Evolutionary conservation across 140 eudicot genomes (phyloP), one percentile per base, ranked within the genome.

Genomic region (Oenanthe javanica): DNA sequence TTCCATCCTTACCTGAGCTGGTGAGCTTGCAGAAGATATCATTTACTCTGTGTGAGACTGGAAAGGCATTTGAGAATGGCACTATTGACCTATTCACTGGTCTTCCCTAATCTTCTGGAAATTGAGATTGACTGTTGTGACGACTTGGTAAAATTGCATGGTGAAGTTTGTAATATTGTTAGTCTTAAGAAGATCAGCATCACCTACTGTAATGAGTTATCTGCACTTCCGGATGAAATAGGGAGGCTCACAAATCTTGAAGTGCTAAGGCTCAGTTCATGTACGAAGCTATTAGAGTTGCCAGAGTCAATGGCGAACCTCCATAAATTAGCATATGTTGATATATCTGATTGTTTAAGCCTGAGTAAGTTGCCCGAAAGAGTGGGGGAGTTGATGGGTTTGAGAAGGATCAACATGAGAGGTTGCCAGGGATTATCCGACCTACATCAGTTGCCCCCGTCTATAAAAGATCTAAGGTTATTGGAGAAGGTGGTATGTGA

Each of bases 121-220:
- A 73, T 87, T 23, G 90, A 87, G 86, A 82, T 87, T n/a, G 88
- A 85, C 77, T 82, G 83, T 61, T 87, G 90, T 55, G 85, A 81
- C 55, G 90, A 85, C 59, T 74, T 87, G 50, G 78, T 77, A 25
- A 59, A 75, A 75, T 85, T 82, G 36, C 88, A 87, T 3, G 49
- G 11, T 13, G 61, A 76, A 5, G 31, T 84, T 19, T 84, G 90
- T 51, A 80, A 46, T 21, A 63, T 84, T 52, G 57, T 57, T 25
- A 19, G 80, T 66, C 85, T 87, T 63, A 87, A 82, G 80, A 87
- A 59, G 21, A 74, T 82, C 42, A 82, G 83, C 80, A 82, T 84
- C 82, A 85, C 86, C 43, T 77, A 83, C 45, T 87, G 86, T 72
- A 87, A 87, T 16, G 82, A 79, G 75, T 47, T 79, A 48, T 23